Base-by-base conservation (phyloP, 495 filamentous ascomycete genomes). In the Aeminium ludgeri region DNA sequence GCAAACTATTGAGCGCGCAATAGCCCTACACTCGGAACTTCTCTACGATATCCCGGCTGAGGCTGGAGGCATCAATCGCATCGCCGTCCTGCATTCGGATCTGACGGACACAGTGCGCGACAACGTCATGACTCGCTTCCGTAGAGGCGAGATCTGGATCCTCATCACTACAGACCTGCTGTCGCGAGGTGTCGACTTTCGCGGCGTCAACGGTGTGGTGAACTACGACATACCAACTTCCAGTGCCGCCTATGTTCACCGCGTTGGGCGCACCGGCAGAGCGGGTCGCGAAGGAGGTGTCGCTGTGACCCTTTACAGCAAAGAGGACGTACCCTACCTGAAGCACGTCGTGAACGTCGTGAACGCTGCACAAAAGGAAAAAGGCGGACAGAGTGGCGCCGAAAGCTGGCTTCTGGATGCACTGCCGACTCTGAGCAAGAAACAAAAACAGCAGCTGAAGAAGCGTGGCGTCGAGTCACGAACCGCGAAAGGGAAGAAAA, bases 161-260 rank as follows among this genome's bases (percentile, higher is more conserved):
- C 68, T 97, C 10, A 82, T 96, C 45, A 96, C 91, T 0, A 97
- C 89, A 0, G 89, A 97, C 54, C 67, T 96, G 20, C 69, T 96
- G 1, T 77, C 84, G 10, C 76, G 89, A 27, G 89, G 89, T 17
- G 72, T 97, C 30, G 89, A 97, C 59, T 94, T 96, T 60, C 72
- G 76, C 11, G 80, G 91, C 19, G 74, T 97, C 40, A 89, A 93
- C 50, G 81, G 86, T 28, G 86, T 97, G 1, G 76, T 96, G 19
- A 97, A 96, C 60, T 97, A 95, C 61, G 89, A 97, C 56, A 79
- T 95, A 34, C 91, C 89, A 1, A 83, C 74, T 29, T 86, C 82
- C 0, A 76, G 78, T 5, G 84, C 86, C 3, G 74, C 78, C 5
- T 97, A 97, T 49, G 79, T 97, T 16, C 89, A 97, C 61, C 82